These are phyloP conservation scores for Phytophthora multivora DNA, from an alignment of 352 stramenopile genomes.

Conservation along the genomic window DNA sequence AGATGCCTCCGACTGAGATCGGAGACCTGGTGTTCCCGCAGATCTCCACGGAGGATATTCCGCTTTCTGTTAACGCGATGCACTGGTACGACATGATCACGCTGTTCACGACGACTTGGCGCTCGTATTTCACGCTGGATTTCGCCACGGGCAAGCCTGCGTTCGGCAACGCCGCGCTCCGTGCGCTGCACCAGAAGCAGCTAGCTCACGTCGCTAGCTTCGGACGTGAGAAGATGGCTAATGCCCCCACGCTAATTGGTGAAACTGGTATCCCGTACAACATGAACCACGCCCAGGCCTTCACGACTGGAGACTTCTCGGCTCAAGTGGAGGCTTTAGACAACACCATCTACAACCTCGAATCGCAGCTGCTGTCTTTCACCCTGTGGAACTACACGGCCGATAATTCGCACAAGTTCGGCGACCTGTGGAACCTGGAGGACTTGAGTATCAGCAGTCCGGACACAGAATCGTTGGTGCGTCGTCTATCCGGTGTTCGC, in stretches of 20 bases:
- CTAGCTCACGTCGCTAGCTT: conserved; percentile 55
- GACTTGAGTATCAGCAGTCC: conserved; percentile 81
- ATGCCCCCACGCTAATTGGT: conserved; percentile 57
- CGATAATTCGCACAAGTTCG: conserved; percentile 68
- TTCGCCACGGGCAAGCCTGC: conserved; percentile 53
- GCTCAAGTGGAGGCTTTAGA: conserved; percentile 54
- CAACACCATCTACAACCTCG: conserved; percentile 62
- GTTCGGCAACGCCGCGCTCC: conserved; percentile 61
- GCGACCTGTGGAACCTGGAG: conserved; percentile 82
- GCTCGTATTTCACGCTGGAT: conserved; percentile 76
- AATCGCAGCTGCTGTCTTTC: conserved; percentile 72
- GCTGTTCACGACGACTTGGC: conserved; percentile 74
- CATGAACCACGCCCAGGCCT: conserved; percentile 49
- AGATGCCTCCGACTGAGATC: conserved; percentile 76
- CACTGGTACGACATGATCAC: conserved; percentile 92
- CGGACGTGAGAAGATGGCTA: conserved; percentile 43
- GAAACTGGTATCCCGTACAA: conserved; percentile 72
- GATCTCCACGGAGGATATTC: conserved; percentile 49
- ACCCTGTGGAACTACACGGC: conserved; percentile 90
- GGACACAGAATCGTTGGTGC: conserved; percentile 24
- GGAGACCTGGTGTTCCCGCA: conserved; percentile 59
- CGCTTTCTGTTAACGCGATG: conserved; percentile 70
- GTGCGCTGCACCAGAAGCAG: conserved; percentile 56
- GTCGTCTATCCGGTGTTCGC: conserved; percentile 31
- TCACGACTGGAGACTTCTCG: conserved; percentile 49